Percentiles rank a stretch among this genome's conserved stretches.
Evolutionary conservation across 1,139 yeast species (phyloP).

Genomic region (Debaryomycetaceae sp.): DNA sequence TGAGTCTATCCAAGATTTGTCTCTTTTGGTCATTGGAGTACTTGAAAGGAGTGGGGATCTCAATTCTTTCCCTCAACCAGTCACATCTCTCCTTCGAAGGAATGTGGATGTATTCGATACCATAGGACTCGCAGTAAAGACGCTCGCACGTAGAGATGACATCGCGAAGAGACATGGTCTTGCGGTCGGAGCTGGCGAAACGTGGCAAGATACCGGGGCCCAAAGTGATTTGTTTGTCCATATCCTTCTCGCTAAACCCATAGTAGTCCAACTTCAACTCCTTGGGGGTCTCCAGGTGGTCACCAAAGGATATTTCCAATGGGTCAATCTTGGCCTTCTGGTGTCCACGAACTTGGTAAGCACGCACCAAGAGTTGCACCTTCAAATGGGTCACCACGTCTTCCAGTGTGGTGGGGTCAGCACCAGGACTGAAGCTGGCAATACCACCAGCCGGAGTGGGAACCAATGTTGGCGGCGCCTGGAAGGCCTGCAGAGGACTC

Average conservation of each 20-base stretch:
- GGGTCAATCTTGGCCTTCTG: constrained; percentile 95
- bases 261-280: constrained; percentile 91
- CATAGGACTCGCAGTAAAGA: constrained; percentile 84
- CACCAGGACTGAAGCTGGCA: constrained; percentile 53
- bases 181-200: constrained; percentile 68
- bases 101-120: constrained; percentile 93
- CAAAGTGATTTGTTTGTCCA: constrained; percentile 76
- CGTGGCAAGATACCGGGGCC: constrained; percentile 98
- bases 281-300: constrained; percentile 58
- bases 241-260: constrained; percentile 82
- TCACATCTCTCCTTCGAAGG: constrained; percentile 95
- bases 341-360: constrained; percentile 98
- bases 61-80: constrained; percentile 96
- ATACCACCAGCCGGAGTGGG: constrained; percentile 75
- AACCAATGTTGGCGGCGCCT: constrained; percentile 86
- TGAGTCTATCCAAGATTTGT: constrained; percentile 91
- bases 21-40: constrained; percentile 88
- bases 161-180: constrained; percentile 68
- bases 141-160: constrained; percentile 74
- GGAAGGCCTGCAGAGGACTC: constrained; percentile 73
- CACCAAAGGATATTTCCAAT: constrained; percentile 81
- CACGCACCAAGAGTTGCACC: constrained; percentile 93
- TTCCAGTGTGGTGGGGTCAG: constrained; percentile 34
- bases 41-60: constrained; percentile 83
- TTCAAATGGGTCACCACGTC: constrained; percentile 87